phyloP scores from a whole-genome alignment of 305 asterid genomes.

The Petunia hybrid region DNA sequence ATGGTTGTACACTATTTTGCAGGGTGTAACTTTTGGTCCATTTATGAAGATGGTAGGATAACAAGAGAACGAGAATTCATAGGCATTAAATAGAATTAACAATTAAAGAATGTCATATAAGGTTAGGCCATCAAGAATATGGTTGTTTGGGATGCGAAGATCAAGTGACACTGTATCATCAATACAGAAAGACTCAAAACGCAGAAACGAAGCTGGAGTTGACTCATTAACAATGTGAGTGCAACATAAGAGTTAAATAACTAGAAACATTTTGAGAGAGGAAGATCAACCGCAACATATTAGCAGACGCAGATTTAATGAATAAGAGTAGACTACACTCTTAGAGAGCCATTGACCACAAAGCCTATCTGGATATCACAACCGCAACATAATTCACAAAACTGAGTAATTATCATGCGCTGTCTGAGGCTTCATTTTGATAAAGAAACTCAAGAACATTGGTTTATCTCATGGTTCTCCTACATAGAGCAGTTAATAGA shows the following conservation, averaged over 20 bases:
- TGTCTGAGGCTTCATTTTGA: not conserved
- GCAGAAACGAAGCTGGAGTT: not conserved
- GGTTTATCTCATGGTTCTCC: slow-evolving; percentile 17
- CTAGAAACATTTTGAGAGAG: not conserved
- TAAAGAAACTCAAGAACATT: slow-evolving; percentile 25
- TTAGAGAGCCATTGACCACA: not conserved
- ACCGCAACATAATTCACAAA: not conserved
- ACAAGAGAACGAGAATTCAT: not conserved
- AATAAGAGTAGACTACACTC: not conserved
- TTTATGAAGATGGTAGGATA: not conserved
- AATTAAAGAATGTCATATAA: too few species aligned
- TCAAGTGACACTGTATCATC: not conserved
- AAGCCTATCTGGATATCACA: not conserved
- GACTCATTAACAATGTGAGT: not conserved
- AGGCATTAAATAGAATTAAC: not conserved
- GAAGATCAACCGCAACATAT: not conserved
- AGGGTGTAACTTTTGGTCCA: not conserved
- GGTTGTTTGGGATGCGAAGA: not conserved
- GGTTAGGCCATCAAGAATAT: not conserved
- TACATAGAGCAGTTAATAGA: not conserved
- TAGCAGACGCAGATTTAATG: not conserved
- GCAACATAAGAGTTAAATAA: not conserved
- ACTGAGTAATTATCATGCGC: not conserved
- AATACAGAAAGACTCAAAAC: not conserved
- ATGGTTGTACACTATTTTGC: not conserved